Conservation (phyloP, 2,329 filamentous ascomycete genomes). For the Penicillium decumbens region DNA sequence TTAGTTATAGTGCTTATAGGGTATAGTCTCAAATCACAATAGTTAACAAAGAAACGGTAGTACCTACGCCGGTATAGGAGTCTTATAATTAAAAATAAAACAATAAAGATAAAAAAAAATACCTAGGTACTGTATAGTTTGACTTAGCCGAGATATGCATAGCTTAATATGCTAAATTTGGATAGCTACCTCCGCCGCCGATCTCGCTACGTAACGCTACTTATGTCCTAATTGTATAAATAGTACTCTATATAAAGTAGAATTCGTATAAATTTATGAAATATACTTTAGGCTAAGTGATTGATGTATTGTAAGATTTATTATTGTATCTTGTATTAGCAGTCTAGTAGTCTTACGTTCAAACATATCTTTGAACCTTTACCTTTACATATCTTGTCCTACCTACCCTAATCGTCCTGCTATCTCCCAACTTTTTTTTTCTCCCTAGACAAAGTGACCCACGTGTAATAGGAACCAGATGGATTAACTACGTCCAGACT, state of each 20-base stretch:
- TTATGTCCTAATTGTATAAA: too few species aligned
- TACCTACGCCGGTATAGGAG: neutral
- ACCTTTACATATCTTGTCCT: neutral
- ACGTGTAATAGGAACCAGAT: neutral
- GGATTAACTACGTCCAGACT: neutral
- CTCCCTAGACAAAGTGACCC: neutral
- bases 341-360: too few species aligned
- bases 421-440: neutral
- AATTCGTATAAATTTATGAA: neutral
- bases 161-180: slow-evolving; percentile 13
- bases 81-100: too few species aligned
- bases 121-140: neutral
- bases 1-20: neutral
- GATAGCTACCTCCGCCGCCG: slow-evolving; percentile 9
- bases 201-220: slow-evolving; percentile 3
- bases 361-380: too few species aligned
- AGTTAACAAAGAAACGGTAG: neutral
- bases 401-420: neutral
- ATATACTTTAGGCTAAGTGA: neutral
- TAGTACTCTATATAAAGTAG: neutral
- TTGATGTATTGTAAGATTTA: neutral
- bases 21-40: neutral
- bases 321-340: too few species aligned
- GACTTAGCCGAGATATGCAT: slow-evolving; percentile 11
- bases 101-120: neutral